These are phyloP conservation scores for Metschnikowia reukaufii DNA, from an alignment of 805 yeast species.

Conservation along the genomic window DNA sequence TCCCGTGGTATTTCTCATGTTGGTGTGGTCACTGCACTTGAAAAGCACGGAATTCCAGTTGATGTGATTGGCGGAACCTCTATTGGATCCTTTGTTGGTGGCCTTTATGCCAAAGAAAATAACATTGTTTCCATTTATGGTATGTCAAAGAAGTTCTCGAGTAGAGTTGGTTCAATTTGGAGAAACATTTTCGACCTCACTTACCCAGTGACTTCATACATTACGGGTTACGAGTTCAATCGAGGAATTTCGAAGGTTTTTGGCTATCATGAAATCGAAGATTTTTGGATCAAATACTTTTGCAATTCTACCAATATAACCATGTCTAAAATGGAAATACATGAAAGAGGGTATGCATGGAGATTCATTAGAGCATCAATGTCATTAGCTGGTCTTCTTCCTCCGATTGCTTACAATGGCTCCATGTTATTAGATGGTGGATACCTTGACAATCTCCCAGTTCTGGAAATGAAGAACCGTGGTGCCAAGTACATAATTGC, in stretches of 20 bases:
- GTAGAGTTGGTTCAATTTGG: conserved; percentile 83
- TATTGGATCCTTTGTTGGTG: conserved; percentile 94
- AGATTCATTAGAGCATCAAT: conserved; percentile 92
- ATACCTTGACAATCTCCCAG: conserved; percentile 90
- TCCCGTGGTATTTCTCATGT: conserved; percentile 92
- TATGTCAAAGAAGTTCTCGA: conserved; percentile 80
- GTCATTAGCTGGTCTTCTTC: conserved; percentile 92
- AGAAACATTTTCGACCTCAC: conserved; percentile 80
- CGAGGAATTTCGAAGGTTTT: conserved; percentile 97
- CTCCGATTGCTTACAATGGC: conserved; percentile 86
- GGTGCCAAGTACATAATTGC: conserved; percentile 90
- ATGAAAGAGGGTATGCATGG: conserved; percentile 92
- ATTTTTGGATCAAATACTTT: conserved; percentile 88
- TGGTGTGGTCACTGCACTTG: conserved; percentile 88
- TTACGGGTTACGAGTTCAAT: conserved; percentile 96
- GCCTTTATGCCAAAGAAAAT: conserved; percentile 88
- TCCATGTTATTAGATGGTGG: conserved; percentile 96
- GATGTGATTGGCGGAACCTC: conserved; percentile 96
- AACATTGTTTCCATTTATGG: conserved; percentile 91
- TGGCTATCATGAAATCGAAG: conserved; percentile 91
- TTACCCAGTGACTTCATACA: conserved; percentile 89
- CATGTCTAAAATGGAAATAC: conserved; percentile 92
- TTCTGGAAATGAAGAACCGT: conserved; percentile 81
- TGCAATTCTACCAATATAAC: conserved; percentile 95
- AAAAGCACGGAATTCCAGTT: conserved; percentile 89